Evolutionary conservation across 2,329 filamentous ascomycete species (phyloP).

Genomic region (Venturia asperata): DNA sequence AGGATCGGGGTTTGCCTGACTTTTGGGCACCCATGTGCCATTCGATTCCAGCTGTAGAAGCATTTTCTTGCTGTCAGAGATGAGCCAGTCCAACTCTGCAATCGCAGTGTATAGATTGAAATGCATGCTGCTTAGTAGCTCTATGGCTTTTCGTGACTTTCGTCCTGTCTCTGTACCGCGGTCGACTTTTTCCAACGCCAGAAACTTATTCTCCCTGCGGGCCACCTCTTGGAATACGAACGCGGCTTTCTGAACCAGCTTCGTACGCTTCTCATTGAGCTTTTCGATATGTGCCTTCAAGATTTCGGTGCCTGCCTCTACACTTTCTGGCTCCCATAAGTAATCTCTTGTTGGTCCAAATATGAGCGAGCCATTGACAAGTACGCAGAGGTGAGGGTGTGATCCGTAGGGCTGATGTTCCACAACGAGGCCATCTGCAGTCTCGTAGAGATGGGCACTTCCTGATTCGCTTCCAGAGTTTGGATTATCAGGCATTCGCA

Average conservation of each 20-base stretch:
- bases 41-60: constrained; percentile 16
- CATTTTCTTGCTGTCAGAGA: constrained; percentile 17
- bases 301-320: constrained; percentile 1
- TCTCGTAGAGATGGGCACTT: not conserved
- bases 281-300: constrained; percentile 4
- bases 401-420: constrained; percentile 12
- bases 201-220: not conserved
- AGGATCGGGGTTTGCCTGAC: not conserved
- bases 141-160: constrained; percentile 11
- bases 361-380: constrained; percentile 4
- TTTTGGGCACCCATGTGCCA: constrained; percentile 16
- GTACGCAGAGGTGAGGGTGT: constrained; percentile 13
- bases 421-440: not conserved
- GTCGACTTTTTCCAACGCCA: not conserved
- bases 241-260: not conserved
- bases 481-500: not conserved
- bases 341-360: constrained; percentile 9
- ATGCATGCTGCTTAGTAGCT: constrained; percentile 18
- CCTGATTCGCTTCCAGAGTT: not conserved
- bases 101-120: constrained; percentile 7
- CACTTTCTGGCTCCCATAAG: constrained; percentile 8
- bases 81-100: constrained; percentile 15
- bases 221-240: constrained; percentile 13
- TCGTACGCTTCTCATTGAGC: constrained; percentile 7
- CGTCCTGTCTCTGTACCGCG: constrained; percentile 3